Base-by-base conservation (phyloP, 306 rosid genomes). In the Casuarina glauca region DNA sequence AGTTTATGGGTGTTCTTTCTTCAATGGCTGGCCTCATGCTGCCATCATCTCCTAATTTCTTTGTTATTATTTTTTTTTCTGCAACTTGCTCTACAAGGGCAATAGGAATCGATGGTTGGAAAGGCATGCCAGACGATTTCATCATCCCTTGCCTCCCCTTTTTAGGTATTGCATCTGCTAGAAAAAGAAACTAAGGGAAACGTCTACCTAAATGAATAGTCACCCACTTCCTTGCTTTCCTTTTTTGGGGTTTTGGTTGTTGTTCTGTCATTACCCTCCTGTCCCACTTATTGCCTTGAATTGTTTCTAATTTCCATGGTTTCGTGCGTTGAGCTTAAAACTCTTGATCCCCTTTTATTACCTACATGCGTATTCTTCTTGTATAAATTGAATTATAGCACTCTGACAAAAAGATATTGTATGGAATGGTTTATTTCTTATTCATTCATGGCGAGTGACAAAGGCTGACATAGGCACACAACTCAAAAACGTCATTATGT, bases 201-300 rank as follows among this genome's bases (percentile, higher is more conserved):
- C 32, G 32, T 35, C 36, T 17, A 73, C 85, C 82, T 54, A 77
- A 66, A 73, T 82, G 1, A 26, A 26, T 26, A 26, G 32, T 55
- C 19, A 11, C 55, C 73, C 82, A 73, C 72, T 77, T 76, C 19
- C 63, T 26, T 57, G 66, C 49, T 3, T 3, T 49, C 46, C 20
- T 43, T 44, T 69, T 44, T 38, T 19, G 16, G 1, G 1, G 20
- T 10, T 58, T 57, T 51, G 72, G 20, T 55, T 4, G 38, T 63
- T 71, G 74, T 38, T 54, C 35, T 3, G 6, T 42, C 35, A 4
- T 42, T 39, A 66, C 78, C 32, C 17, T 6, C 20, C 68, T 70
- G 35, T 77, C 15, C 1, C 81, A 70, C 17, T 16, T 4, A 41
- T 61, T 64, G 68, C 70, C 32, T 38, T 8, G 8, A 44, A 6